Evolutionary conservation across 768 basidiomycete species (phyloP).

Genomic region (Roridomyces roridus): DNA sequence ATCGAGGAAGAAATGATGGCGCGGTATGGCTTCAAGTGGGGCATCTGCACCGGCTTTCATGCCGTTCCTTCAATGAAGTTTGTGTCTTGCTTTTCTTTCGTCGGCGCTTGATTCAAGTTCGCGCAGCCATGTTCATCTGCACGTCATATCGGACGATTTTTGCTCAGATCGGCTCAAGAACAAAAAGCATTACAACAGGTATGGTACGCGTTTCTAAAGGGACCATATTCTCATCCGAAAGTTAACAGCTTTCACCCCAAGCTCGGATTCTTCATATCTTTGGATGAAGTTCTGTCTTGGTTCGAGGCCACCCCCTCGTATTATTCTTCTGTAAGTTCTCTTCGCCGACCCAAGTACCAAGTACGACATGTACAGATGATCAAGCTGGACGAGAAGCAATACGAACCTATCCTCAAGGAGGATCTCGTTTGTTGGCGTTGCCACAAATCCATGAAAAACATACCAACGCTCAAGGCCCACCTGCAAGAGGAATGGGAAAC

Average conservation of each 20-base stretch:
- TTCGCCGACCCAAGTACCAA: constrained; percentile 3
- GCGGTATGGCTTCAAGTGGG: constrained; percentile 78
- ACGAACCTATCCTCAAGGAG: constrained; percentile 73
- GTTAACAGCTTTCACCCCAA: too few species aligned
- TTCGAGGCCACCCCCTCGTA: constrained; percentile 69
- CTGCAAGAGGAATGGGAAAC: constrained; percentile 76
- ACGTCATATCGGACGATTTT: constrained; percentile 84
- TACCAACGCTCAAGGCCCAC: constrained; percentile 78
- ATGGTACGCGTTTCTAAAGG: too few species aligned
- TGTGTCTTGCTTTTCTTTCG: constrained; percentile 34
- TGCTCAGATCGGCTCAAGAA: constrained; percentile 73
- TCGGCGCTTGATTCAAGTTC: constrained; percentile 6
- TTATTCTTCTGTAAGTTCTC: constrained; percentile 52
- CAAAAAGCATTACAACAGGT: constrained; percentile 93
- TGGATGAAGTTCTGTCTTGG: constrained; percentile 83
- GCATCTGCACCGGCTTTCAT: constrained; percentile 85
- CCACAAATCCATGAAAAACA: constrained; percentile 63
- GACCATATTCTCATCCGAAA: constrained; percentile 87
- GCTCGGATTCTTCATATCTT: constrained; percentile 82
- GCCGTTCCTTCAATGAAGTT: constrained; percentile 86
- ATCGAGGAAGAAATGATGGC: constrained; percentile 83
- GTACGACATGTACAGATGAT: constrained; percentile 53
- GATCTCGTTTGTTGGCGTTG: constrained; percentile 77
- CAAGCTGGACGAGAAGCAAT: constrained; percentile 53
- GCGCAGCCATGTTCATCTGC: constrained; percentile 81